Base-by-base conservation (phyloP, 2,329 filamentous ascomycete species). In the Alternaria sp. region DNA sequence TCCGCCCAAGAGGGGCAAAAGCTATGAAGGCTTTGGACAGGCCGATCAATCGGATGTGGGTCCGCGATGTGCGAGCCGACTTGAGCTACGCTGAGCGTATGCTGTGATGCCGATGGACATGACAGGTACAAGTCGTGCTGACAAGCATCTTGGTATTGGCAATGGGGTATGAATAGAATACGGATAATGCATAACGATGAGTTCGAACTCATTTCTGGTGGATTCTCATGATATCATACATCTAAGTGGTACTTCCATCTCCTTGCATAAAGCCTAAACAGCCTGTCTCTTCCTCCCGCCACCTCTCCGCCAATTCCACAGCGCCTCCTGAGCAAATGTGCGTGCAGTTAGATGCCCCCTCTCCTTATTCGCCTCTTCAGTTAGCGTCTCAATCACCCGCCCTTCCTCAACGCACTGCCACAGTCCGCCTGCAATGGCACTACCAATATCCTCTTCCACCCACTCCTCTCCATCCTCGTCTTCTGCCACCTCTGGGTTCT, bases 291-390 rank as follows among this genome's bases (percentile, higher is more conserved):
- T 82, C 82, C 86, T 80, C 78, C 87, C 83, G 82, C 89, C 81
- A 76, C 92, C 92, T 85, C 91, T 75, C 85, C 91, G 69, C 93
- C 93, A 94, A 65, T 97, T 80, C 94, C 95, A 97, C 15, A 97
- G 82, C 1, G 94, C 94, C 79, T 98, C 95, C 4, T 91, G 89
- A 11, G 95, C 94, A 84, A 94, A 97, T 0, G 91, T 90, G 73
- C 89, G 88, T 54, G 92, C 93, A 61, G 93, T 95, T 63, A 91
- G 84, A 84, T 97, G 94, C 37, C 88, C 89, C 63, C 86, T 86
- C 55, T 88, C 87, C 43, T 84, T 85, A 61, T 84, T 86, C 3
- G 92, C 92, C 72, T 96, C 94, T 66, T 91, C 89, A 62, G 91
- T 86, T 75, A 98, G 83, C 18, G 88, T 92, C 61, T 94, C 89